Evolutionary conservation across 148 eudicot genomes (phyloP), one percentile per base, ranked within the genome.

Genomic region (Suaeda aralocaspica): DNA sequence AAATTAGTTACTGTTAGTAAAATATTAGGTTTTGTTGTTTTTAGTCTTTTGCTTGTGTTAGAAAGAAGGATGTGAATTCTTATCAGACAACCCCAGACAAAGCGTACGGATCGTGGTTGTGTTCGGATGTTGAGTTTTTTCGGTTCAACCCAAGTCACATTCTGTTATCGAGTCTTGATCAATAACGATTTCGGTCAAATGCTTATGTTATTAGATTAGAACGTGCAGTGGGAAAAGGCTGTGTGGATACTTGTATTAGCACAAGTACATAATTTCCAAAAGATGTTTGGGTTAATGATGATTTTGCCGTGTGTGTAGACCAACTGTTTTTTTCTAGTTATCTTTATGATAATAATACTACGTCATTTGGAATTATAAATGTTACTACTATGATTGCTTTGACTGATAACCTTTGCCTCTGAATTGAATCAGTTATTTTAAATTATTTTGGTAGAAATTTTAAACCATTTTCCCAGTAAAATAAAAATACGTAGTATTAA

Each of bases 301-400:
- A 65, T 34, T 19, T 71, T 70, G 75, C 75, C 75, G 79, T 63
- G 79, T 76, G 59, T 59, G 57, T 64, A 48, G 71, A 76, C 74
- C 58, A 45, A 71, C 66, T 76, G 79, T 76, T 64, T 57, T 76
- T 11, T 34, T 36, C 18, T 19, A 51, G 41, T 45, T 25, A 30
- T 76, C 7, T 61, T 66, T 24, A 2, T 8, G 2, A 1, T 50
- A 18, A 2, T 13, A 36, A 33, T 59, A 25, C 50, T 48, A 71
- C 61, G 59, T 72, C 59, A 46, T 26, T 39, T 61, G 22, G 49
- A 6, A n/a, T 66, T 68, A 33, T 41, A 48, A 61, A 19, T 39
- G 44, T 64, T 42, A 73, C 56, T 51, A 36, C 45, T 75, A 75
- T 72, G 44, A 66, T 76, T 77, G 72, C 72, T 71, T 59, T 58